Evolutionary conservation across 1,284 basidiomycete species (phyloP), one percentile per base, ranked within the genome.

Genomic region (Cutaneotrichosporon cavernicola): DNA sequence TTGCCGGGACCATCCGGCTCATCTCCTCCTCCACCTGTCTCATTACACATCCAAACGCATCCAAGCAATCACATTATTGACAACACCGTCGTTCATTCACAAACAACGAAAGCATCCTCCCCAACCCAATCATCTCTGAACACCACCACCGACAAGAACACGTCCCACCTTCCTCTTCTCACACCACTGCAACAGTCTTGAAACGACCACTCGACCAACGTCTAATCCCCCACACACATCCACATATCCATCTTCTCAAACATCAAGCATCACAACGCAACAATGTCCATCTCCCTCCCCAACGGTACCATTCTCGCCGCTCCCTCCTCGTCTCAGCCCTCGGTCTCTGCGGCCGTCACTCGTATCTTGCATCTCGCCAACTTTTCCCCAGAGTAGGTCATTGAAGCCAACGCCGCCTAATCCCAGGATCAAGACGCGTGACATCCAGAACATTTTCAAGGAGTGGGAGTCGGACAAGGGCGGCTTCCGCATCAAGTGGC

Each of bases 401-500:
- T 7, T 0, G 13, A 18, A 14, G 38, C 16, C 34, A 21, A 8
- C 32, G 52, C 18, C 46, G 30, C 38, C 26, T 5, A 53, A 58
- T 49, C 21, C 13, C 21, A 79, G 78, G 80, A 86, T 99, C 77
- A 99, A 98, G 84, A 99, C 96, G 32, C 90, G 92, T 76, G 96
- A 99, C 80, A 90, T 99, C 60, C 93, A 97, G 76, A 80, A 85
- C 60, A 89, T 93, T 49, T 97, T 99, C 80, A 85, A 88, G 60
- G 91, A 94, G 51, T 98, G 90, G 86, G 94, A 97, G 73, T 86
- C 84, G 66, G 84, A 88, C 55, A 88, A 85, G 65, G 94, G 94
- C 46, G 96, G 95, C 21, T 97, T 97, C 84, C 92, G 94, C 84
- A 97, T 99, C 81, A 99, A 99, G 81, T 99, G 96, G 96, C 87